Conservation (phyloP, 2,329 filamentous ascomycete genomes). For the Cryphonectria carpinicola region DNA sequence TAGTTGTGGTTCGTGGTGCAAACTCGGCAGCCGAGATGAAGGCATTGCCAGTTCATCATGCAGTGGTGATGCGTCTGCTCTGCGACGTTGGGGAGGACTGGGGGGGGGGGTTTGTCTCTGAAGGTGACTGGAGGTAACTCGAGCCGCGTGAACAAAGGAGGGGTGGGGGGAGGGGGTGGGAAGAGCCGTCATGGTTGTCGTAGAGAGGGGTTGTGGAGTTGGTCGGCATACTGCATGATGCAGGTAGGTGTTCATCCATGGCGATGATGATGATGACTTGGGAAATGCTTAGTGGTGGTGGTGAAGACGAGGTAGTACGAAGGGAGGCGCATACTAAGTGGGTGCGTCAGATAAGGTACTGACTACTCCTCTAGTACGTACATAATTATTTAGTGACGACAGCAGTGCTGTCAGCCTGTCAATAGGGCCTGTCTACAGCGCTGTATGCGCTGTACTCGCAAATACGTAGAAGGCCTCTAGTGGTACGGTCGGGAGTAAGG, state of each 20-base stretch:
- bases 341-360: not conserved
- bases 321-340: not conserved
- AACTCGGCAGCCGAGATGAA: not conserved
- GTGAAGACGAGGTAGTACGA: not conserved
- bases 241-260: not conserved
- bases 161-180: not conserved
- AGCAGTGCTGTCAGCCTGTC: not conserved
- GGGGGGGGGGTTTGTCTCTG: too few species aligned
- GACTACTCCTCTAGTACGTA: too few species aligned
- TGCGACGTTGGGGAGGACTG: not conserved
- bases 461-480: not conserved
- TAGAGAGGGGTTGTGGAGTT: not conserved
- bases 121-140: not conserved
- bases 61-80: not conserved
- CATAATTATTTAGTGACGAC: not conserved
- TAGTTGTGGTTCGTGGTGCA: not conserved
- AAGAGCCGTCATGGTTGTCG: not conserved
- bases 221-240: not conserved
- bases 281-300: not conserved
- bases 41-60: conserved; percentile 9
- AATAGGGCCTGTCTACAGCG: too few species aligned
- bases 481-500: not conserved
- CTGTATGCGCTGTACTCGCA: not conserved
- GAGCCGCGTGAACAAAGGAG: not conserved
- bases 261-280: not conserved